Evolutionary conservation across 1,139 yeast genomes (phyloP).

Genomic region (Scheffersomyces insectosa): DNA sequence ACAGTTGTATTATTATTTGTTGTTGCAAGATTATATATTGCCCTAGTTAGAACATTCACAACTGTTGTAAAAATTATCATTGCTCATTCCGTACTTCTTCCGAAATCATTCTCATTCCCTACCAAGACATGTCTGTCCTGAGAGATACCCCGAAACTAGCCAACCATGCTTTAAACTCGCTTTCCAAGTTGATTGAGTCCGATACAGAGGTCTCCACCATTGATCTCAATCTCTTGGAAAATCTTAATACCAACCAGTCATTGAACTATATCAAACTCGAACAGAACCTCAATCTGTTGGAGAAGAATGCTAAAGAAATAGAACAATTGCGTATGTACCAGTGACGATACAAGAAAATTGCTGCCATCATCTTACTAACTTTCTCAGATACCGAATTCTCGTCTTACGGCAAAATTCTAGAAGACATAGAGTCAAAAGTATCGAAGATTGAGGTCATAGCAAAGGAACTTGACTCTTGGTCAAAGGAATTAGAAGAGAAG

Average conservation of each 20-base stretch:
- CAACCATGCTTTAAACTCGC: conserved; percentile 29
- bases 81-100: too few relatives aligned
- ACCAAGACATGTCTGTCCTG: conserved; percentile 22
- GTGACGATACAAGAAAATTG: neutral
- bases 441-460: conserved; percentile 46
- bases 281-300: conserved; percentile 42
- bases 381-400: conserved; percentile 32
- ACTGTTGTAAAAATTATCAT: too few relatives aligned
- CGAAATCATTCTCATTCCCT: too few relatives aligned
- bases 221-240: conserved; percentile 54
- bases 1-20: too few relatives aligned
- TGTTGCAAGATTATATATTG: too few relatives aligned
- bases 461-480: conserved; percentile 61
- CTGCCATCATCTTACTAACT: conserved; percentile 10
- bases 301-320: conserved; percentile 32
- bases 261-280: conserved; percentile 57
- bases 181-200: conserved; percentile 37
- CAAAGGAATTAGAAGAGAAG: conserved; percentile 51
- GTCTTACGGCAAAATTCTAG: conserved; percentile 29
- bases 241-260: conserved; percentile 58
- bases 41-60: too few relatives aligned
- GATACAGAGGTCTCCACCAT: conserved; percentile 56
- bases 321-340: conserved; percentile 33
- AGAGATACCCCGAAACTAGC: conserved; percentile 34
- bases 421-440: conserved; percentile 47